Evolutionary conservation across 305 asterid genomes (phyloP), one percentile per base, ranked within the genome.

Genomic region (Plantago rigida): DNA sequence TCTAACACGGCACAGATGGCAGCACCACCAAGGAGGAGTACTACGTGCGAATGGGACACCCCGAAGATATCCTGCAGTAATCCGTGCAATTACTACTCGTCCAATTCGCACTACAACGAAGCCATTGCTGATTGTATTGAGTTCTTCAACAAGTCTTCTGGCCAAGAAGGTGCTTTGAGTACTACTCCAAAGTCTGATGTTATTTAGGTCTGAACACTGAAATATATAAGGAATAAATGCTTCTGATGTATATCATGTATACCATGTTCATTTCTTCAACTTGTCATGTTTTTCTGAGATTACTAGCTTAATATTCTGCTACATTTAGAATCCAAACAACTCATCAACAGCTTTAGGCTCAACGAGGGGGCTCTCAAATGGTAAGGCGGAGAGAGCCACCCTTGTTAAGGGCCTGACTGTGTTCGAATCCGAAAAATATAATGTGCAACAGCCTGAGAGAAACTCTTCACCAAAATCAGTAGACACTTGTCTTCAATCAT

Each of bases 61-160:
- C 95, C 95, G 0, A 82, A 82, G 70, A 79, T 80, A 10, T 87
- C 87, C 6, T 87, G 89, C 81, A 86, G 86, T 67, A 34, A 34
- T 34, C 81, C 80, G 12, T 73, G 62, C 24, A 69, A 28, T 48
- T 79, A 84, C 74, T 75, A 83, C 60, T 78, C 86, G 3, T 66
- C 82, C 13, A 71, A 60, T 52, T 79, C 91, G 3, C 91, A 87
- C 65, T 81, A 87, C 47, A 78, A 70, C 44, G 96, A 84, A 70
- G 96, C 96, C 60, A 78, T 87, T 66, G 81, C 88, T 7, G 96
- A 87, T 64, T 85, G 96, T 66, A 87, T 85, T 53, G 96, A 87
- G 84, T 87, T 87, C 69, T 79, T 87, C 60, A 87, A 87, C 49
- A 81, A 77, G 71, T 80, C 89, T 0, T 74, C 84, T 64, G 41